Conservation (phyloP, 31 red algal genomes). For the Asparagopsis taxiformis region DNA sequence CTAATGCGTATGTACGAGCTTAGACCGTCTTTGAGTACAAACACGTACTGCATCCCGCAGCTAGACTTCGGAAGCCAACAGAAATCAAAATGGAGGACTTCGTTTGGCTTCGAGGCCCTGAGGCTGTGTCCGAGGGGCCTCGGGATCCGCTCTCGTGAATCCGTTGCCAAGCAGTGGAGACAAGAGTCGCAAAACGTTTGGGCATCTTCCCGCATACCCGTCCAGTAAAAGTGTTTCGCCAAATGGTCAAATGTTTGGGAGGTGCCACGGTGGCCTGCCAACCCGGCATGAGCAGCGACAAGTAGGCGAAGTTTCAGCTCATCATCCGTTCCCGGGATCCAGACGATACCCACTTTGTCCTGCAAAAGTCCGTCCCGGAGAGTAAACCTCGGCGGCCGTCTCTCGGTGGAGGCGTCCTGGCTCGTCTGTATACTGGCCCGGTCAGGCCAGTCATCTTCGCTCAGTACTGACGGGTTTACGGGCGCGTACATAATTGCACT, state of each 20-base stretch:
- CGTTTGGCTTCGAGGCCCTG: neutral
- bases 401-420: neutral
- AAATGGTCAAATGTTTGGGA: neutral
- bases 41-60: neutral
- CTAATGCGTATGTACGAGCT: neutral
- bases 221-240: neutral
- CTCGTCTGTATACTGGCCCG: neutral
- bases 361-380: neutral
- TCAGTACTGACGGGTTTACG: neutral
- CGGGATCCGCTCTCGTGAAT: neutral
- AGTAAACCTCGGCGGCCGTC: neutral
- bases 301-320: neutral
- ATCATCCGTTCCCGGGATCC: neutral
- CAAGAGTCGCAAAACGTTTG: neutral
- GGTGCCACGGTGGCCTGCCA: neutral
- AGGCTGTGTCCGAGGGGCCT: neutral
- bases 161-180: slow-evolving; percentile 2
- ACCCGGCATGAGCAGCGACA: neutral
- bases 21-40: neutral
- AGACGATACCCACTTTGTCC: neutral
- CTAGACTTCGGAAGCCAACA: neutral
- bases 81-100: slow-evolving; percentile 6
- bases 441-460: neutral
- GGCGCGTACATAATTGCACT: neutral
- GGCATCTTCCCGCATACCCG: neutral